Evolutionary conservation across 306 rosid species (phyloP), one percentile per base, ranked within the genome.

Genomic region (Cicer arietinum): DNA sequence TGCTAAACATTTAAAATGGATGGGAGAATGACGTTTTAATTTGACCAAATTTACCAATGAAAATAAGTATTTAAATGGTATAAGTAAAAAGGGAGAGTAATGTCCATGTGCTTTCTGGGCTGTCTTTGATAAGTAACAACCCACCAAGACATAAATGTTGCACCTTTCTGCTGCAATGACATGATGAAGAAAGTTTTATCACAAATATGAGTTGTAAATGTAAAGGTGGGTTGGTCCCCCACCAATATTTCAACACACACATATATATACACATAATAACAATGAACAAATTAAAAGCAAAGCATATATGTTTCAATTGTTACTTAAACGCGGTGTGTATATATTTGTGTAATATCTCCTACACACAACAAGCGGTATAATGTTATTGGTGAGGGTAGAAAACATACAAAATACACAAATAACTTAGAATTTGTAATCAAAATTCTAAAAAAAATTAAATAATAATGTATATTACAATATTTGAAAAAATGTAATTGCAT

Each of bases 91-190:
- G 73, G 37, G 41, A 76, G 30, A 50, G 22, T 39, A 62, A 59
- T 25, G 74, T 73, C 66, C 83, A 83, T 78, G 83, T 83, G 86
- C 71, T 46, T n/a, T 71, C 1, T 71, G 80, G 56, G 86, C 74
- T 83, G 80, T 62, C 12, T 69, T 69, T 53, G 80, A 78, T 78
- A 69, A 74, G 79, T 22, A 83, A 20, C 80, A 79, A 83, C 83
- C 69, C 52, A 77, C 80, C 77, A 62, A 78, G 8, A 68, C 77
- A 69, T 83, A 75, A 81, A 75, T 81, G 84, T 10, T 11, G 45
- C 70, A 66, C 84, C 83, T 81, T 81, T 73, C 85, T 73, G 60
- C 82, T 74, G 51, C 69, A 69, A 45, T 16, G 70, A 64, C 82
- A 67, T 52, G 22, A 59, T 53, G 53, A 67, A 37, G 43, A 41